Evolutionary conservation across 1,284 basidiomycete species (phyloP).

Genomic region (Marasmius tenuissimus): DNA sequence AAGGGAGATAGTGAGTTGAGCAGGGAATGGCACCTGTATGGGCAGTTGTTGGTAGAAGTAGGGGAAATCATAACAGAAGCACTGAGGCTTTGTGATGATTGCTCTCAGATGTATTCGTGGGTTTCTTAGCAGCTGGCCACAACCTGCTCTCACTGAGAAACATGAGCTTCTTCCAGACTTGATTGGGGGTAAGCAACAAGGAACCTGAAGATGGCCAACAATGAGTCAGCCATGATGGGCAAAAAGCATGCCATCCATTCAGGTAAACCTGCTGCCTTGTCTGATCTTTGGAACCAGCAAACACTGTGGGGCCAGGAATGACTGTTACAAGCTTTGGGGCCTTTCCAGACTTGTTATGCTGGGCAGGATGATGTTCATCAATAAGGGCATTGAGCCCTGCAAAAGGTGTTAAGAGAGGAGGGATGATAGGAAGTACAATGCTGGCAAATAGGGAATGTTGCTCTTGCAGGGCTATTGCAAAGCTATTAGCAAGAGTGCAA

Average conservation of each 20-base stretch:
- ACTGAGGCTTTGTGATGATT: no score
- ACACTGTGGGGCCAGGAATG: background rate
- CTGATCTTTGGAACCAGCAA: background rate
- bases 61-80: no score
- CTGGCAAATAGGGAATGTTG: background rate
- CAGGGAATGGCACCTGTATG: no score
- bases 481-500: no score
- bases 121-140: no score
- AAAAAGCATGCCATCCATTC: background rate
- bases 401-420: background rate
- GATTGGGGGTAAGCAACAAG: no score
- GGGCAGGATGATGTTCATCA: background rate
- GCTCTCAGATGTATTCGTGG: no score
- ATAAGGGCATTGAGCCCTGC: background rate
- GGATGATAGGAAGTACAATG: background rate
- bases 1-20: no score
- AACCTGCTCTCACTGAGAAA: no score
- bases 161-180: background rate
- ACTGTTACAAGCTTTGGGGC: background rate
- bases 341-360: background rate
- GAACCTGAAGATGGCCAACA: background rate
- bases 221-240: background rate
- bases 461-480: background rate
- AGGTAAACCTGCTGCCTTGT: background rate
- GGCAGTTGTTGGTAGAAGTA: no score